Conservation (phyloP, 495 filamentous ascomycete species). For the Penicillium canariense region DNA sequence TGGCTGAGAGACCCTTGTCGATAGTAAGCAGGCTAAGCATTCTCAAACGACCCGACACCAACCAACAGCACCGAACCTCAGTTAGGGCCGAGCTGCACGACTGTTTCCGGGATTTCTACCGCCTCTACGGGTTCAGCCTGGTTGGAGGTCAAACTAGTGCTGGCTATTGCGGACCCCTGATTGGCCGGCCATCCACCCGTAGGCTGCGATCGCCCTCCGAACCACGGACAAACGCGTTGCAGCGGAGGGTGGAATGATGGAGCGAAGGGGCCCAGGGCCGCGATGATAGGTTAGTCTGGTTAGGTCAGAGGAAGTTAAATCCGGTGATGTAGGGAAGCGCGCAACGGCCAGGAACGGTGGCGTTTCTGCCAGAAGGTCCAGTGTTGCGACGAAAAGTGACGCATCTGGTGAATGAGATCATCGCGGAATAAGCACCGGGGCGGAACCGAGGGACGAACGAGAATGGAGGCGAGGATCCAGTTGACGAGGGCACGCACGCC, state of each 20-base stretch:
- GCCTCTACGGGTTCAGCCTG: background rate
- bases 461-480: constrained; percentile 3
- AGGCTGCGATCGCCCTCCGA: background rate
- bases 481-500: background rate
- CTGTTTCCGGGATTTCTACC: background rate
- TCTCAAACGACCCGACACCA: background rate
- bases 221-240: background rate
- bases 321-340: background rate
- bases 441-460: background rate
- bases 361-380: background rate
- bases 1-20: background rate
- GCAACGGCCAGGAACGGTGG: constrained; percentile 10
- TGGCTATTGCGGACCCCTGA: background rate
- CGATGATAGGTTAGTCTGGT: background rate
- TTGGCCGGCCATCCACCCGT: constrained; percentile 8
- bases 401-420: constrained; percentile 24
- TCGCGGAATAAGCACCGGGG: background rate
- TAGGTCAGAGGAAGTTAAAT: background rate
- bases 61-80: background rate
- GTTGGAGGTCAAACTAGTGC: background rate
- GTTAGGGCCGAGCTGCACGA: background rate
- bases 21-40: background rate
- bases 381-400: background rate
- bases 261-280: too few relatives aligned
- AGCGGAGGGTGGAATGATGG: background rate